phyloP scores from a whole-genome alignment of 495 filamentous ascomycete species.

The Daldinia bambusicola region DNA sequence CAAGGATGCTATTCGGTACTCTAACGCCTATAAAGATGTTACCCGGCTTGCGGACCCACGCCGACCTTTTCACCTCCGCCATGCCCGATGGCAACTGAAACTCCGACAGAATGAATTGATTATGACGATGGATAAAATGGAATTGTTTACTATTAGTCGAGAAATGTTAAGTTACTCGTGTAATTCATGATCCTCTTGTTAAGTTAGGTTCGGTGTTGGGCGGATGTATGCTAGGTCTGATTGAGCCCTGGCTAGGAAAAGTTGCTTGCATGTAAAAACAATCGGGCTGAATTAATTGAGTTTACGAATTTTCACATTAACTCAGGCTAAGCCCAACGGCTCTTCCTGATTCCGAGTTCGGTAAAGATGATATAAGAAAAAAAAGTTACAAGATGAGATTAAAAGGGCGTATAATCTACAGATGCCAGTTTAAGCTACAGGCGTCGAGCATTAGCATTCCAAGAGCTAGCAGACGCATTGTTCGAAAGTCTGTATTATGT shows the following conservation, averaged over 20 bases:
- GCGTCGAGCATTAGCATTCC: too few relatives aligned
- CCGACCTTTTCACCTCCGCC: constrained; percentile 43
- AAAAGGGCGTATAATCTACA: too few relatives aligned
- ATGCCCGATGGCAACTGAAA: constrained; percentile 27
- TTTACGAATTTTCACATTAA: not conserved
- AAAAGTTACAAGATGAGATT: too few relatives aligned
- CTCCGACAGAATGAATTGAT: not conserved
- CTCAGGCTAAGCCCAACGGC: not conserved
- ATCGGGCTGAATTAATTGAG: not conserved
- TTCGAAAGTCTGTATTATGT: too few relatives aligned
- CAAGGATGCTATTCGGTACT: not conserved
- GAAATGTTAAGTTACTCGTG: not conserved
- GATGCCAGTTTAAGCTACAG: too few relatives aligned
- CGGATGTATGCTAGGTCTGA: not conserved
- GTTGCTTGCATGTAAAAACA: not conserved
- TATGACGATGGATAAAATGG: not conserved
- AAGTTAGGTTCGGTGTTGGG: not conserved
- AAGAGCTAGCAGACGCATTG: too few relatives aligned
- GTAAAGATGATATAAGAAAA: not conserved
- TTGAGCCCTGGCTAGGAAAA: not conserved
- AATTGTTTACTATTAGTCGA: not conserved
- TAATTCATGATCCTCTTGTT: not conserved
- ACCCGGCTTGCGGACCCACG: constrained; percentile 35
- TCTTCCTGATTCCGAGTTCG: not conserved
- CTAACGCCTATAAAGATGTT: constrained; percentile 38